Conservation (phyloP, 345 rosid species). For the Eutrema yunnanense region DNA sequence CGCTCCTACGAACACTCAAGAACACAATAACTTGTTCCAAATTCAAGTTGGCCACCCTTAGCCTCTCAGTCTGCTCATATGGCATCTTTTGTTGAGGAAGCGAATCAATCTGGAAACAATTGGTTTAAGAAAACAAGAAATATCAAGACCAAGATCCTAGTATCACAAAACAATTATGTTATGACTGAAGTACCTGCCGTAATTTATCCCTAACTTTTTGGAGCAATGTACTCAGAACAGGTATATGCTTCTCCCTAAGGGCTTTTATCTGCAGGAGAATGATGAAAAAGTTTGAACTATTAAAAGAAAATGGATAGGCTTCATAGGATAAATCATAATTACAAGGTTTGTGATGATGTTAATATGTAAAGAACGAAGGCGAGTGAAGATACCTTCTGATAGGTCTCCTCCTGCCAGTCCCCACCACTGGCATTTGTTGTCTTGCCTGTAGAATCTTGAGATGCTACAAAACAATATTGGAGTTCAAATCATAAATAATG, state of each 20-base stretch:
- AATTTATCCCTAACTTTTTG: conserved; percentile 27
- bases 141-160: not conserved
- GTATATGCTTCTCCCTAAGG: conserved; percentile 27
- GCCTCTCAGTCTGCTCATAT: conserved; percentile 19
- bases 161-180: not conserved
- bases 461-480: conserved; percentile 34
- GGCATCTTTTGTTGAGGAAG: conserved; percentile 23
- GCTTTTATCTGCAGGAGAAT: conserved; percentile 27
- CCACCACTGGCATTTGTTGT: conserved; percentile 42
- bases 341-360: not conserved
- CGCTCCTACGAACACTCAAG: conserved; percentile 23
- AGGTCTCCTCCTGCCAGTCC: conserved; percentile 84
- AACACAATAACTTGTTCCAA: conserved; percentile 19
- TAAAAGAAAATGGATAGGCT: not conserved
- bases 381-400: conserved; percentile 52
- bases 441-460: conserved; percentile 55
- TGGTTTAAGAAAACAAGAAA: not conserved
- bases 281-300: not conserved
- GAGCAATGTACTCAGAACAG: conserved; percentile 31
- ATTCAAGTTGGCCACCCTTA: conserved; percentile 10
- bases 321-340: not conserved
- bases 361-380: not conserved
- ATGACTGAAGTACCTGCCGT: conserved; percentile 28
- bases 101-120: conserved; percentile 30
- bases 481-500: not conserved